Evolutionary conservation across 805 yeast species (phyloP).

Genomic region (Schwanniomyces vanrijiae): DNA sequence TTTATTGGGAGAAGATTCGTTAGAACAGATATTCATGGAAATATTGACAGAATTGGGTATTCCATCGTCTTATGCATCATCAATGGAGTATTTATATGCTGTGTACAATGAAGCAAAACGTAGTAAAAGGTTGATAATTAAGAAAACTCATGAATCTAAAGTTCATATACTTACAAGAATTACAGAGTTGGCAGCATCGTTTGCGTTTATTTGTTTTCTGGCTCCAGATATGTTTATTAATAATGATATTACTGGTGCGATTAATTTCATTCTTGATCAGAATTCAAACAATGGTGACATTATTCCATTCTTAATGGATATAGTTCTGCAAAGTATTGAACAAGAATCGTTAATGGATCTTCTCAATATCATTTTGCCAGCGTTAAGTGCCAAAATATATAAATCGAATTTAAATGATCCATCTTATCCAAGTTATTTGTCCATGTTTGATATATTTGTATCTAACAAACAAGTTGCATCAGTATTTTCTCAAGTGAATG

Average conservation of each 20-base stretch:
- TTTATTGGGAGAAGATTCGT: slow-evolving; percentile 25
- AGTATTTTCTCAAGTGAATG: slow-evolving; percentile 54
- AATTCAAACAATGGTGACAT: slow-evolving; percentile 11
- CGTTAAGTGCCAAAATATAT: slow-evolving; percentile 36
- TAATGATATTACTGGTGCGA: slow-evolving; percentile 30
- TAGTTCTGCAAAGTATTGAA: slow-evolving; percentile 58
- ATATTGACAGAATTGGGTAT: slow-evolving; percentile 55
- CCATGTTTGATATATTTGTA: slow-evolving; percentile 57
- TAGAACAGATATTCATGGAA: slow-evolving; percentile 58
- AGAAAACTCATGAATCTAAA: slow-evolving; percentile 42
- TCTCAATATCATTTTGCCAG: slow-evolving; percentile 51
- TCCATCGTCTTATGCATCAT: slow-evolving; percentile 26
- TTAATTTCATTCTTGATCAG: slow-evolving; percentile 23
- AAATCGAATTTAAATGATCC: slow-evolving; percentile 48
- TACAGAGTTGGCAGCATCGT: slow-evolving; percentile 52
- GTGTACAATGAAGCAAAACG: slow-evolving; percentile 44
- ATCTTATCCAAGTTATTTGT: slow-evolving; percentile 51
- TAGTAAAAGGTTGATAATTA: slow-evolving; percentile 42
- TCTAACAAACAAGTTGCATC: slow-evolving; percentile 62
- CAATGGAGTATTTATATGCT: slow-evolving; percentile 48
- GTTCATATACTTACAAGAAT: slow-evolving; percentile 45
- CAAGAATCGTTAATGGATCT: slow-evolving; percentile 67
- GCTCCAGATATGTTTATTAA: slow-evolving; percentile 61
- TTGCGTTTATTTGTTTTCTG: slow-evolving; percentile 68
- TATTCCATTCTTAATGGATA: slow-evolving; percentile 50